These are phyloP conservation scores for Nemania serpens DNA, from an alignment of 2,329 filamentous ascomycete species.

Conservation along the genomic window DNA sequence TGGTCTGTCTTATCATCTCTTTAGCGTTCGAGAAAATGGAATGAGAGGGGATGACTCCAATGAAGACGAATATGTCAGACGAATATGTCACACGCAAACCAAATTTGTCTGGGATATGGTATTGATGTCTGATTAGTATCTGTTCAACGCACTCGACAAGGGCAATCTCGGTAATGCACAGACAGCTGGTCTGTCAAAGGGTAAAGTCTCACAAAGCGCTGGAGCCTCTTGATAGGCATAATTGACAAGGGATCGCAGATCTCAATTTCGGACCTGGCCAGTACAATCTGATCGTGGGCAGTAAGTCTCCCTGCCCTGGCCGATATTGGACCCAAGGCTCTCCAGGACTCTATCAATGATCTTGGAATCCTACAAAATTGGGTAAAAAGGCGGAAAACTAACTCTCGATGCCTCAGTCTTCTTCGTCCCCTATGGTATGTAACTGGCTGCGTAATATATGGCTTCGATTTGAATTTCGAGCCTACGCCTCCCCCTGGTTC, in stretches of 20 bases:
- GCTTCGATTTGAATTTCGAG: too few species aligned
- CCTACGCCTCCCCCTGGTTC: background rate
- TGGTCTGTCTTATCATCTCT: slow-evolving; percentile 43
- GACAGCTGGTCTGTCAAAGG: slow-evolving; percentile 54
- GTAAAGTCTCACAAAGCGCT: slow-evolving; percentile 24
- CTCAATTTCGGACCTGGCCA: slow-evolving; percentile 64
- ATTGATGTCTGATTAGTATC: slow-evolving; percentile 37
- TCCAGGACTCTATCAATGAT: background rate
- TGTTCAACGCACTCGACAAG: slow-evolving; percentile 56
- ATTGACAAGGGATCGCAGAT: slow-evolving; percentile 42
- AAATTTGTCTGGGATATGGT: background rate
- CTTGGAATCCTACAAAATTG: background rate
- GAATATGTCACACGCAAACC: background rate
- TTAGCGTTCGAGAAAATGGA: background rate
- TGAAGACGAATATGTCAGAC: too few species aligned
- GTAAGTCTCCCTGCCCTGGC: slow-evolving; percentile 14
- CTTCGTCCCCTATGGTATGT: slow-evolving; percentile 54
- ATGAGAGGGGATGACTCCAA: background rate
- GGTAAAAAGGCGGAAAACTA: background rate
- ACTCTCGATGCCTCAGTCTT: slow-evolving; percentile 21
- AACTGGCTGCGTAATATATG: too few species aligned
- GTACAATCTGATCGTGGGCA: slow-evolving; percentile 70
- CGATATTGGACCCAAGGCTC: background rate
- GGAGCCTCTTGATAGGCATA: too few species aligned
- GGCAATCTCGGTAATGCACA: slow-evolving; percentile 61